Conservation (phyloP, 495 filamentous ascomycete species). For the Aspergillus sclerotiicarbonarius region DNA sequence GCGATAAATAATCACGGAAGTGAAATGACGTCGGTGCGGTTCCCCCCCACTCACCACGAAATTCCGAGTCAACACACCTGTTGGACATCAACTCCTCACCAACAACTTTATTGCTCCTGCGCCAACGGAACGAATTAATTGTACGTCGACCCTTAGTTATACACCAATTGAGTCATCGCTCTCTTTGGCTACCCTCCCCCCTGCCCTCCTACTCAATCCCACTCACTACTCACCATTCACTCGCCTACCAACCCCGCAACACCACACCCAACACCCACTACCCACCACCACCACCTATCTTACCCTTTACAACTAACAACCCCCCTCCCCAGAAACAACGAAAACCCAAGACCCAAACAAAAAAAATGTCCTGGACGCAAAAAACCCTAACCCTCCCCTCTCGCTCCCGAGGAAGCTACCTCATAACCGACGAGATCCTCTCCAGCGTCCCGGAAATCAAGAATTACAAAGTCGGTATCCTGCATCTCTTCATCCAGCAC, state of each 20-base stretch:
- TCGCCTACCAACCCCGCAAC: too few species aligned
- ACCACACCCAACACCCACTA: too few species aligned
- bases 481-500: slow-evolving; percentile 90
- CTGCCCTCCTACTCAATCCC: too few species aligned
- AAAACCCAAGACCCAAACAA: slow-evolving; percentile 5
- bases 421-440: slow-evolving; percentile 74
- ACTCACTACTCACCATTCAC: too few species aligned
- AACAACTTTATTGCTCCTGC: neutral
- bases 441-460: slow-evolving; percentile 70
- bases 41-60: neutral
- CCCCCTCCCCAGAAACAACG: neutral
- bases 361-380: slow-evolving; percentile 72
- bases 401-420: slow-evolving; percentile 77
- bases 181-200: too few species aligned
- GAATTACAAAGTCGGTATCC: slow-evolving; percentile 77
- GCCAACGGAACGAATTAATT: neutral
- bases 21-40: slow-evolving; percentile 18
- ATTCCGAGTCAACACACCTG: neutral
- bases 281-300: too few species aligned
- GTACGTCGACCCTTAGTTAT: too few species aligned
- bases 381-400: slow-evolving; percentile 75
- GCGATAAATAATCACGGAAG: slow-evolving; percentile 1
- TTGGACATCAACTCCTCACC: neutral
- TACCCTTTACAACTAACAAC: neutral
- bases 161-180: too few species aligned